Base-by-base conservation (phyloP, 345 rosid species). In the Turritis glabra region DNA sequence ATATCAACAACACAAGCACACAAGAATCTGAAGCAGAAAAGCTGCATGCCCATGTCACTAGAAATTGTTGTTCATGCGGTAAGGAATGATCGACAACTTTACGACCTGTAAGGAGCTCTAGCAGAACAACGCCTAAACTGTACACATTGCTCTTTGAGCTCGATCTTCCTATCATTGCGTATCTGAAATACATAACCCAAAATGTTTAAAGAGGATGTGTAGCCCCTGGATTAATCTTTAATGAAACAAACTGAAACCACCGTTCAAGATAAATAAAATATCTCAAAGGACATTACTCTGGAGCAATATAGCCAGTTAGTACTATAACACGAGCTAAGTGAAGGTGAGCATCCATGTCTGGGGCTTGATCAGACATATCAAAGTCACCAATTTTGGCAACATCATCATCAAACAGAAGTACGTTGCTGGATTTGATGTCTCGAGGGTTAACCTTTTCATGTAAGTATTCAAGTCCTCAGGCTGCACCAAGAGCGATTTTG, bases 331-430 rank as follows among this genome's bases (percentile, higher is more conserved):
- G n/a, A n/a, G n/a, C 58, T 35, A 13, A 35, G 75, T 89, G 92
- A 47, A 90, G 90, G 15, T 93, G 90, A 12, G 93, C 93, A 35
- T 96, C 85, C 80, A 82, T 80, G 79, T 89, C n/a, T n/a, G n/a
- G n/a, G n/a, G n/a, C n/a, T n/a, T n/a, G n/a, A n/a, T n/a, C 92
- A 41, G 92, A 92, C 81, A 90, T 79, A 81, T 93, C 92, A 37
- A 93, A 93, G 79, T 93, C 96, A 54, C 90, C 93, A 80, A 93
- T 81, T 78, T 93, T 90, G 27, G 97, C 96, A 66, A 85, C 88
- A 77, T 88, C 88, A 67, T 89, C 91, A 68, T 90, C 88, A 43
- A 90, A 93, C 64, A 93, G 84, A 68, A 89, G 81, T 13, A 93
- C 79, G 69, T 90, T 93, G 85, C 92, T 89, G 69, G 98, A 90